Base-by-base conservation (phyloP, 2,329 filamentous ascomycete species). In the Aspergillus sp. region DNA sequence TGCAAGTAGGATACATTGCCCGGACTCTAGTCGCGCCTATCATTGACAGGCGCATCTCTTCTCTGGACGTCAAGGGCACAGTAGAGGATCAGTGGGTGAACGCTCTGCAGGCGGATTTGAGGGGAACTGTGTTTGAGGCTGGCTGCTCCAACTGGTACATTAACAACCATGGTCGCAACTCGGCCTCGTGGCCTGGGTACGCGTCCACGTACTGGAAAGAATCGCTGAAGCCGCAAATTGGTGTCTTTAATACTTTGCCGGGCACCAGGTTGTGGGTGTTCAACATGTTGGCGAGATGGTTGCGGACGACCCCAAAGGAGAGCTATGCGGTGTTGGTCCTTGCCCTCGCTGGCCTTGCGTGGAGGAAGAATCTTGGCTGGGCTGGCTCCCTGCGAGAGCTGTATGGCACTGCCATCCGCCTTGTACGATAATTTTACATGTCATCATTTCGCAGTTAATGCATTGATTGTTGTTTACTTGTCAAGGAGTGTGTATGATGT, bases 91-190 rank as follows among this genome's bases (percentile, higher is more conserved):
- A 68, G 3, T 72, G 66, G 38, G 69, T 71, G 2, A 72, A 74
- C 9, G 54, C 59, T 2, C 67, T 81, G 0, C 72, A 81, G 19
- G 38, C 55, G 13, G 60, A 72, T 17, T 67, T 80, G 0, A 50
- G 64, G 9, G 68, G 51, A 2, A 74, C 72, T 0, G 78, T 80
- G 3, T 80, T 78, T 54, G 61, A 70, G 13, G 74, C 68, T 0
- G 76, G 70, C 30, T 81, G 78, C 57, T 76, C 72, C 19, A 80
- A 80, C 62, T 81, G 77, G 79, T 80, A 81, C 60, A 79, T 81
- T 47, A 72, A 73, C 60, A 64, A 71, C 6, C 66, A 68, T 23
- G 78, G 79, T 0, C 71, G 76, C 3, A 80, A 80, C 54, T 65
- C 75, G 0, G 77, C 77, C 1, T 75, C 73, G 4, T 79, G 75